Evolutionary conservation across 257 asterid genomes (phyloP).

Genomic region (Apocynum venetum): DNA sequence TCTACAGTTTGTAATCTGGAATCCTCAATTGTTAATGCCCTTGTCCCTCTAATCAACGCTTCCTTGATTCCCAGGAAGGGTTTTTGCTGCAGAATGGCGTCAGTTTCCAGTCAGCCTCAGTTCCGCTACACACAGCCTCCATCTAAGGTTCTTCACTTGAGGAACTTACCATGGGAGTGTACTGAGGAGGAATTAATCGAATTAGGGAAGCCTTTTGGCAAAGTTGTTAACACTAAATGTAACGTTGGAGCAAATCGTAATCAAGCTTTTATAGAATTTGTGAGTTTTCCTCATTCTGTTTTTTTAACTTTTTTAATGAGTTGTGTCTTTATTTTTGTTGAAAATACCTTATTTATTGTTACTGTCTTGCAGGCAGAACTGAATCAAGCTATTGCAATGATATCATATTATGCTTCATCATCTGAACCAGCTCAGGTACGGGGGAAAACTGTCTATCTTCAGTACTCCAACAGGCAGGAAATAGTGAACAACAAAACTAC

Average conservation of each 20-base stretch:
- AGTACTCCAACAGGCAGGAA: slow-evolving; percentile 98
- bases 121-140: slow-evolving; percentile 97
- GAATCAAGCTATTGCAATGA: slow-evolving; percentile 99
- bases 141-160: slow-evolving; percentile 92
- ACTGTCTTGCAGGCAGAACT: slow-evolving; percentile 56
- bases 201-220: slow-evolving; percentile 94
- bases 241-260: slow-evolving; percentile 97
- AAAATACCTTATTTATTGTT: slow-evolving; percentile 9
- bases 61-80: slow-evolving; percentile 25
- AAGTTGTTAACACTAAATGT: slow-evolving; percentile 93
- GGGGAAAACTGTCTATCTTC: slow-evolving; percentile 98
- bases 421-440: slow-evolving; percentile 99
- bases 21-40: not conserved
- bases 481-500: slow-evolving; percentile 99
- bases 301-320: not conserved
- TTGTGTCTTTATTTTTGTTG: slow-evolving; percentile 3
- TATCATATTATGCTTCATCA: slow-evolving; percentile 94
- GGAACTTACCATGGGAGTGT: slow-evolving; percentile 99
- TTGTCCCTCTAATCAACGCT: not conserved
- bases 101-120: slow-evolving; percentile 94
- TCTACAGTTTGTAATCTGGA: not conserved
- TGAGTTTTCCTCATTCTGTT: slow-evolving; percentile 32
- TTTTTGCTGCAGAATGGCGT: slow-evolving; percentile 58
- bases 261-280: slow-evolving; percentile 98
- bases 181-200: slow-evolving; percentile 89